Evolutionary conservation across 2,329 filamentous ascomycete species (phyloP).

Genomic region (Coleophoma eucalyptorum): DNA sequence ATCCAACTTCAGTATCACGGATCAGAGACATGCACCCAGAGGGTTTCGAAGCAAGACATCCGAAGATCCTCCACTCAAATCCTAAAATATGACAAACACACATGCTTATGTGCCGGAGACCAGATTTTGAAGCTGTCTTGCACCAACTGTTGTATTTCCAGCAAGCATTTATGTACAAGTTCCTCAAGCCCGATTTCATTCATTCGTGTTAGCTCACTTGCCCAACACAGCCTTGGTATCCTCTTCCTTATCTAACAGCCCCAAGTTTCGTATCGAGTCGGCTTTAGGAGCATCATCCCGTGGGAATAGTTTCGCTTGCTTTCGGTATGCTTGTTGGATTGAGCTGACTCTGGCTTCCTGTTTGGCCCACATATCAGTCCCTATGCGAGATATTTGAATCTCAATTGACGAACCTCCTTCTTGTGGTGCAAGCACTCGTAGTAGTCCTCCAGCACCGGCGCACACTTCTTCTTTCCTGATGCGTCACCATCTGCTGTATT

Average conservation of each 20-base stretch:
- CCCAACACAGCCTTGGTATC: slow-evolving; percentile 60
- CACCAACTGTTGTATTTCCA: not conserved
- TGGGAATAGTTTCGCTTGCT: slow-evolving; percentile 69
- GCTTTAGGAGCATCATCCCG: slow-evolving; percentile 79
- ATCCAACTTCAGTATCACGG: too few species aligned
- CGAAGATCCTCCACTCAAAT: too few species aligned
- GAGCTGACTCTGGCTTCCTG: slow-evolving; percentile 71
- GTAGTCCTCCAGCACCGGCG: slow-evolving; percentile 86
- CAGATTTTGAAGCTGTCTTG: not conserved
- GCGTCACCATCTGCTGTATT: slow-evolving; percentile 79
- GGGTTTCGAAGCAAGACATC: too few species aligned
- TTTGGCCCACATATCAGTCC: too few species aligned
- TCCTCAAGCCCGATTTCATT: not conserved
- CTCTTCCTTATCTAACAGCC: slow-evolving; percentile 79
- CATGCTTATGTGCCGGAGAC: not conserved
- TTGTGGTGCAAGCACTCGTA: slow-evolving; percentile 98
- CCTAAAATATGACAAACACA: too few species aligned
- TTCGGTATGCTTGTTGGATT: slow-evolving; percentile 82
- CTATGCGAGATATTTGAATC: too few species aligned
- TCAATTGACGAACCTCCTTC: slow-evolving; percentile 74
- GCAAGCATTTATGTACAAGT: slow-evolving; percentile 23
- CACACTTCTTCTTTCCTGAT: slow-evolving; percentile 83
- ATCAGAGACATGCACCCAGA: too few species aligned
- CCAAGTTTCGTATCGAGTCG: slow-evolving; percentile 83
- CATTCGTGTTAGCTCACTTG: slow-evolving; percentile 19